Base-by-base conservation (phyloP, 2,329 filamentous ascomycete genomes). In the Pseudogymnoascus pannorum region DNA sequence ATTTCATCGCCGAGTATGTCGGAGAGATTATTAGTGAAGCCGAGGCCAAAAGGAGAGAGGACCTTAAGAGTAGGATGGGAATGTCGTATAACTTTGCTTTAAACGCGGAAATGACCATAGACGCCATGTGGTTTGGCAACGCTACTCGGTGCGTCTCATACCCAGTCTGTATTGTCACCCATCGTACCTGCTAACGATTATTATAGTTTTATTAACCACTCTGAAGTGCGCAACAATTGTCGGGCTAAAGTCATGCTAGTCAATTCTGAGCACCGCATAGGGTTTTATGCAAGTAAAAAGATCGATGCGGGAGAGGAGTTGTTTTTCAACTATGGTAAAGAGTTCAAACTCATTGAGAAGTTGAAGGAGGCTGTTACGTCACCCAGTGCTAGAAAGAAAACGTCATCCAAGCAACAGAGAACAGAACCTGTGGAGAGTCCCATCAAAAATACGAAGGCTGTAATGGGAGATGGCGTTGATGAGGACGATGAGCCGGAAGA, bases 151-250 rank as follows among this genome's bases (percentile, higher is more conserved):
- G 58, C 31, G 22, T 14, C 42, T 14, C 11, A 57, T 38, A 29
- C 35, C 29, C 22, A 58, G 29, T 20, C 58, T 29, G 7, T n/a
- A 35, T 48, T 18, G 26, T 74, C 70, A 74, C 77, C 78, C 33
- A 75, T 94, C 16, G 91, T 94, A 70, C 87, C 86, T 5, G 89
- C 87, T 18, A 94, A 93, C 71, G 86, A 92, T 11, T 22, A 24
- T 87, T 88, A 54, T 85, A 61, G 91, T 3, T 94, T 92, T 74
- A 91, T 94, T 72, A 94, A 95, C 72, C 89, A 93, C 68, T 86
- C 88, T 12, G 77, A 91, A 66, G 84, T 86, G 14, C 77, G 80
- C 2, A 76, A 65, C 71, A 88, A 87, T 60, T 86, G 86, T 69
- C 84, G 86, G 65, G 82, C 88, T 1, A 82, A 83, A 62, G 87